Evolutionary conservation across 116 monocot genomes (phyloP).

Genomic region (Posidonia oceanica): DNA sequence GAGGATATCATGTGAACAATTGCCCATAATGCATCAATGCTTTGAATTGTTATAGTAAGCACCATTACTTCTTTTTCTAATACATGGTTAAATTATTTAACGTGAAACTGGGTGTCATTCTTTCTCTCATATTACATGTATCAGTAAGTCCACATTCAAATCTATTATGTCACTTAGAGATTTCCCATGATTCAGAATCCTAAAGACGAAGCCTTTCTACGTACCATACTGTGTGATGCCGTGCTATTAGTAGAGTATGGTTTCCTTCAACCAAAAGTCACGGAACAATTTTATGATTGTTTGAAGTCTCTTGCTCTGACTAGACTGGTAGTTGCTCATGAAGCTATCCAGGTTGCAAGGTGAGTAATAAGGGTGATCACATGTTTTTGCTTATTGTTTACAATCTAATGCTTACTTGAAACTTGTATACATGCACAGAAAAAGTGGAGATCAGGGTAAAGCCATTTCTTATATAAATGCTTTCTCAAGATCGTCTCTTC

Average conservation of each 20-base stretch:
- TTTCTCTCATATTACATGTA: not conserved
- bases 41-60: no score
- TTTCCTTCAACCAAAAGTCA: conserved; percentile 36
- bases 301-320: conserved; percentile 26
- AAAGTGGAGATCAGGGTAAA: conserved; percentile 52
- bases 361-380: conserved; percentile 10
- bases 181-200: conserved; percentile 24
- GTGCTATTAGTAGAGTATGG: conserved; percentile 71
- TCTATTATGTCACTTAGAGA: not conserved
- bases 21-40: no score
- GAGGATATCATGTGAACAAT: no score
- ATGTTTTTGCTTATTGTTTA: not conserved
- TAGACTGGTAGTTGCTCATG: conserved; percentile 52
- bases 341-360: conserved; percentile 52
- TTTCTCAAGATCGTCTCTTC: conserved; percentile 60
- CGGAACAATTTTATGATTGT: conserved; percentile 25
- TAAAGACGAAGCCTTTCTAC: conserved; percentile 37
- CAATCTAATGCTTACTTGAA: not conserved
- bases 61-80: no score
- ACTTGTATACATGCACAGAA: conserved; percentile 20
- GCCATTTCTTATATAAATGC: conserved; percentile 51
- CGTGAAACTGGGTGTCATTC: no score
- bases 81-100: no score
- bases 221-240: conserved; percentile 68
- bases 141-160: not conserved